These are phyloP conservation scores for Gigaspora rosea DNA, from an alignment of 192 early-diverging fungal species.

Conservation along the genomic window DNA sequence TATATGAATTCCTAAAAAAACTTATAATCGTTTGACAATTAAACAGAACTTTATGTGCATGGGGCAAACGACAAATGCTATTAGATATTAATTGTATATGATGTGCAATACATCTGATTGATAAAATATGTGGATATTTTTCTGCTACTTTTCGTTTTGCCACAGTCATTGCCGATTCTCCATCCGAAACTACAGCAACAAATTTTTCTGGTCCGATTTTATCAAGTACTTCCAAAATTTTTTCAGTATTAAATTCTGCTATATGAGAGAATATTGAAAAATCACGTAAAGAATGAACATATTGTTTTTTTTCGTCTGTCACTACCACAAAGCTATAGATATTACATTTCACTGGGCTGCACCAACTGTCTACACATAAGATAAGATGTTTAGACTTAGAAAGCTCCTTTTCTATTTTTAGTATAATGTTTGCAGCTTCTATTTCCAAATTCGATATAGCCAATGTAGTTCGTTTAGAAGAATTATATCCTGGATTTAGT, in stretches of 20 bases:
- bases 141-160: not conserved
- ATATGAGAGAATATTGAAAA: not conserved
- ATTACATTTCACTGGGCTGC: not conserved
- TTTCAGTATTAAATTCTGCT: not conserved
- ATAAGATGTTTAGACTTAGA: not conserved
- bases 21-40: not conserved
- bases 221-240: not conserved
- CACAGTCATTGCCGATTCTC: not conserved
- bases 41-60: not conserved
- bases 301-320: not conserved
- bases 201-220: not conserved
- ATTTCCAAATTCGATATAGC: not conserved
- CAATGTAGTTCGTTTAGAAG: not conserved
- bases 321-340: not conserved
- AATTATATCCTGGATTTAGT: not conserved
- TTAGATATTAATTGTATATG: not conserved
- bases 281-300: not conserved
- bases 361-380: constrained; percentile 9
- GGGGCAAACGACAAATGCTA: not conserved
- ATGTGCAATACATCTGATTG: constrained; percentile 6
- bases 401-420: constrained; percentile 4
- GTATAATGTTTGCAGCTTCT: not conserved
- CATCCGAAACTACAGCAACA: not conserved
- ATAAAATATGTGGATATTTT: not conserved
- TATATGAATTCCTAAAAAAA: not conserved